Evolutionary conservation across 2,329 filamentous ascomycete species (phyloP), one percentile per base, ranked within the genome.

Genomic region (Hypoxylon sp.): DNA sequence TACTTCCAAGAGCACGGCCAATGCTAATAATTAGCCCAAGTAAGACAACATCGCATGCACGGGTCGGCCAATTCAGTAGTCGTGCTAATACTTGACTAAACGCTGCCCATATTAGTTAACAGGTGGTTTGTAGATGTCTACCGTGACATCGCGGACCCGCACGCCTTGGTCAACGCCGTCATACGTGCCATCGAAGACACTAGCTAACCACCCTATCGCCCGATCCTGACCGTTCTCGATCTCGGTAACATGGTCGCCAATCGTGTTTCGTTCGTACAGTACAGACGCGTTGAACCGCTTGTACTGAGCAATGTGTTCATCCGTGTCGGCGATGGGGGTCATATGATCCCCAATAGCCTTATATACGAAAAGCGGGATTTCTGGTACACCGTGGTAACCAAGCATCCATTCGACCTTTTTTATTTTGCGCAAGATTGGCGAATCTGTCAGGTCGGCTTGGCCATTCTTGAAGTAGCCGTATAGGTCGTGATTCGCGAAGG

Each of bases 351-450:
- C 62, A 16, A 81, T 77, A 0, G 83, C 80, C 64, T 86, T 85
- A 72, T 86, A 85, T 2, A 83, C 71, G 63, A 83, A 82, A 6
- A 86, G 55, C 0, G 84, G 84, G 71, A 84, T 82, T 11, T 74
- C 64, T 0, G 83, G 84, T 0, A 78, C 71, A 0, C 79, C 80
- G 53, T 81, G 78, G 26, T 72, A 61, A 1, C 78, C 73, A 28
- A 70, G 54, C 30, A 69, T 68, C 32, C 76, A 69, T 55, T 73
- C 75, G 11, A 75, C 71, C 0, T 72, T 45, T 24, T 76, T 71
- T 16, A 78, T 75, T 3, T 76, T 65, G 0, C 67, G 56, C 20
- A 68, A 1, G 61, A 70, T n/a, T 64, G 73, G 20, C 51, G 70
- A 56, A 50, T 38, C 71, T 22, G 74, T 56, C 9, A 77, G 42